A percentile compares a stretch with the other conserved stretches of the same genome.
Conservation (phyloP, 2,329 filamentous ascomycete genomes). For the Penicillium sp. region DNA sequence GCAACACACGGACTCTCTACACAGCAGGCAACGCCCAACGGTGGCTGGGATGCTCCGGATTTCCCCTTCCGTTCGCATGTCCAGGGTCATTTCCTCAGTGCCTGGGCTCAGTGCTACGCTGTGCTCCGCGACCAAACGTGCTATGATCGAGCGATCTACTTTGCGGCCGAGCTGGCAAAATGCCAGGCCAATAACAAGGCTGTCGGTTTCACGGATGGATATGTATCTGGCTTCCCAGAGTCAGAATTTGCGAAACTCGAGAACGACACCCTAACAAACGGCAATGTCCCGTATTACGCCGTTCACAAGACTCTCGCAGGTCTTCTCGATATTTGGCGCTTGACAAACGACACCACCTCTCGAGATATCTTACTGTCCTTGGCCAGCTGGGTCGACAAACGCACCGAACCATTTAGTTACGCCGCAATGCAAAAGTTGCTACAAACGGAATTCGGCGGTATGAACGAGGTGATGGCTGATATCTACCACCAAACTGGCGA, state of each 20-base stretch:
- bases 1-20: constrained; percentile 48
- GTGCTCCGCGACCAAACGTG: constrained; percentile 44
- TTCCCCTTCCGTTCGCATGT: constrained; percentile 54
- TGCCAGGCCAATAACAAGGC: neutral
- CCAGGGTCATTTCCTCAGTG: constrained; percentile 52
- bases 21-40: constrained; percentile 45
- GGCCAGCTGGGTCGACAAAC: neutral
- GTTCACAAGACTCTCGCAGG: neutral
- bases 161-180: constrained; percentile 31
- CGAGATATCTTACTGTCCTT: neutral
- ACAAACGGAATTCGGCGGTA: constrained; percentile 1
- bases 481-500: constrained; percentile 49
- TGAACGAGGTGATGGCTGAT: neutral
- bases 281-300: neutral
- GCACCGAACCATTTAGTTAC: neutral
- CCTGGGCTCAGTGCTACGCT: constrained; percentile 51
- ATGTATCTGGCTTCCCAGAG: neutral
- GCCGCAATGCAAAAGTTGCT: neutral
- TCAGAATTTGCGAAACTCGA: neutral
- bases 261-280: neutral
- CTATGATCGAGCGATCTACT: constrained; percentile 45
- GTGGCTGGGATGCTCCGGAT: constrained; percentile 54
- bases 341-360: neutral
- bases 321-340: neutral
- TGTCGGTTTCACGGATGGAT: neutral